Conservation (phyloP, 257 asterid species). For the Fraxinus cuspidata region DNA sequence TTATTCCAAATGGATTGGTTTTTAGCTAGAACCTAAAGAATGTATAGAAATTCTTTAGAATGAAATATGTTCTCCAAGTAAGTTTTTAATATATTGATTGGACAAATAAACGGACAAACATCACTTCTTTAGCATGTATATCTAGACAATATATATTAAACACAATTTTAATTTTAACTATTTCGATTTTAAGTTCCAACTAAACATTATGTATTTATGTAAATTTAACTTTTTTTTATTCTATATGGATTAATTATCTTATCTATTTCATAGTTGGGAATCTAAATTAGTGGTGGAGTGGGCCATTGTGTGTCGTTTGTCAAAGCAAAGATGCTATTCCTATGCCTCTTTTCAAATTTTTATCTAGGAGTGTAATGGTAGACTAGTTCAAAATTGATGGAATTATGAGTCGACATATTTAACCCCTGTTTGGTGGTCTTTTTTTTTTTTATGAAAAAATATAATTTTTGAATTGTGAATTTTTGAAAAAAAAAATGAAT, state of each 20-base stretch:
- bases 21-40: conserved; percentile 7
- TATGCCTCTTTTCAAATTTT: not conserved
- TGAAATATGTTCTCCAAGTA: not conserved
- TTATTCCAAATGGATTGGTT: not conserved
- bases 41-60: not conserved
- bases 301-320: conserved; percentile 40
- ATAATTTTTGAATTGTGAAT: too few relatives aligned
- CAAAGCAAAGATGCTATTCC: conserved; percentile 36
- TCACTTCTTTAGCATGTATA: too few relatives aligned
- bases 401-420: too few relatives aligned
- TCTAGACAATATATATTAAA: too few relatives aligned
- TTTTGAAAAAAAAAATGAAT: too few relatives aligned
- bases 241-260: not conserved
- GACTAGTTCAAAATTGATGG: not conserved
- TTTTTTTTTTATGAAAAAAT: too few relatives aligned
- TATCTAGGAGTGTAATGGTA: too few relatives aligned
- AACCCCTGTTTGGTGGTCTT: too few relatives aligned
- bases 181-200: too few relatives aligned
- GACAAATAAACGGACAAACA: too few relatives aligned
- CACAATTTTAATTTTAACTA: too few relatives aligned
- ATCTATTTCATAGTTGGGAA: conserved; percentile 32
- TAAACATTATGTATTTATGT: not conserved
- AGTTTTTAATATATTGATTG: too few relatives aligned
- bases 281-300: conserved; percentile 32
- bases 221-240: not conserved